A percentile compares a stretch with the other conserved stretches of the same genome.
Evolutionary conservation across 1,284 basidiomycete genomes (phyloP).

Genomic region (Albatrellus sp.): DNA sequence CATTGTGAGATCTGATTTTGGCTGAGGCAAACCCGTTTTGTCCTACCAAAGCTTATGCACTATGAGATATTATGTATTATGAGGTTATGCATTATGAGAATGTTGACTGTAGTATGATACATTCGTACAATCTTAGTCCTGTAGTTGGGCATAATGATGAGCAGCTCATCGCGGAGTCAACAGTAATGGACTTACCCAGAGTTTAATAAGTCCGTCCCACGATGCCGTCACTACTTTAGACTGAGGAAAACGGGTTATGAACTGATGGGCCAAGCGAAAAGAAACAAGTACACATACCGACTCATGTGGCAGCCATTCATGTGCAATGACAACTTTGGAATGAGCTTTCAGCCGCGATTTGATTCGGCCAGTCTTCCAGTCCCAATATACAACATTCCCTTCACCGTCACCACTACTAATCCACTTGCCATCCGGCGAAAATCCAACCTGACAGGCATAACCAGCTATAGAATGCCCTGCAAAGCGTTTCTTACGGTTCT

Average conservation of each 20-base stretch:
- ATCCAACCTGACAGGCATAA: slow-evolving; percentile 93
- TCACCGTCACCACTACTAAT: slow-evolving; percentile 92
- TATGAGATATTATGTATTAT: too few relatives aligned
- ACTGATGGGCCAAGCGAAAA: not conserved
- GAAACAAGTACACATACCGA: slow-evolving; percentile 45
- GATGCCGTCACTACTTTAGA: slow-evolving; percentile 93
- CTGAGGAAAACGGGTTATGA: slow-evolving; percentile 26
- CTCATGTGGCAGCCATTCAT: slow-evolving; percentile 97
- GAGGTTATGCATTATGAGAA: too few relatives aligned
- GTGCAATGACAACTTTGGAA: slow-evolving; percentile 90
- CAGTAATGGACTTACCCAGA: slow-evolving; percentile 54
- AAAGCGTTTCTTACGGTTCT: slow-evolving; percentile 97
- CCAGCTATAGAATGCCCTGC: slow-evolving; percentile 94
- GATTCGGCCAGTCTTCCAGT: slow-evolving; percentile 96
- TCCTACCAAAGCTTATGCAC: too few relatives aligned
- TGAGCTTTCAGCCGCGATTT: slow-evolving; percentile 85
- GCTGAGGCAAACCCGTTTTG: too few relatives aligned
- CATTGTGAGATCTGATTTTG: too few relatives aligned
- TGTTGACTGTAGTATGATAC: too few relatives aligned
- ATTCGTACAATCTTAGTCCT: slow-evolving; percentile 10
- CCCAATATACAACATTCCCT: slow-evolving; percentile 97
- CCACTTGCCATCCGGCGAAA: slow-evolving; percentile 96
- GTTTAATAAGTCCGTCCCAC: slow-evolving; percentile 95
- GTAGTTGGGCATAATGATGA: not conserved
- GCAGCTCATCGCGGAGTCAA: too few relatives aligned